phyloP scores from a whole-genome alignment of 176 grass and related monocot species.

The Carex kokanica region DNA sequence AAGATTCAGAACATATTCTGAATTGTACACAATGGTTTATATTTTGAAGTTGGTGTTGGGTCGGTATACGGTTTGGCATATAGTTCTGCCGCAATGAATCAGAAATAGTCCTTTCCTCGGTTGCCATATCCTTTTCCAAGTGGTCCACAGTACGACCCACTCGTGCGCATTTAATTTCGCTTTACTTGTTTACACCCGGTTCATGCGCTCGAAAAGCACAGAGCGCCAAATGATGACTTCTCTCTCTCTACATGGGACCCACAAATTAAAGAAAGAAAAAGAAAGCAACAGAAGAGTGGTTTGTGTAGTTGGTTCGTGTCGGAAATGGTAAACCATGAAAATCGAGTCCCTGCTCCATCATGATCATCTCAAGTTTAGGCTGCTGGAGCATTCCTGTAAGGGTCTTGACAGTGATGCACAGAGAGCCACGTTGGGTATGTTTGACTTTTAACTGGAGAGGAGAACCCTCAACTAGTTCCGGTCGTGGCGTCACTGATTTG shows the following conservation, averaged over 20 bases:
- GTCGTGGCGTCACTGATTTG: background rate
- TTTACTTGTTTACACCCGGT: background rate
- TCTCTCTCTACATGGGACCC: background rate
- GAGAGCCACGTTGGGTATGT: background rate
- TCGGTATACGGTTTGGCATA: background rate
- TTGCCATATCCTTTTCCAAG: background rate
- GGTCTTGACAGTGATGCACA: background rate
- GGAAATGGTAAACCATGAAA: background rate
- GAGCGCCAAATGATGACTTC: background rate
- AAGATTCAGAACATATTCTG: no score
- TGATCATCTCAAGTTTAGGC: background rate
- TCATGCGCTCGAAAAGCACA: background rate
- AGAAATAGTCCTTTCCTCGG: background rate
- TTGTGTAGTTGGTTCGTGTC: background rate
- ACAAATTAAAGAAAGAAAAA: background rate
- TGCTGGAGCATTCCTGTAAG: background rate
- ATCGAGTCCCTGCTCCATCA: background rate
- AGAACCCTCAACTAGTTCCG: background rate
- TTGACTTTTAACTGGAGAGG: background rate
- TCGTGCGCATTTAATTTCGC: conserved; percentile 14
- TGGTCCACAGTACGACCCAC: background rate
- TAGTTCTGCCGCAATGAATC: background rate
- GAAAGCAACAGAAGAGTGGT: background rate
- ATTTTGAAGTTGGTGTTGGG: no score
- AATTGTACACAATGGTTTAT: no score